These are phyloP conservation scores for Crucihimalaya himalaica DNA, from an alignment of 345 rosid genomes.

Conservation along the genomic window DNA sequence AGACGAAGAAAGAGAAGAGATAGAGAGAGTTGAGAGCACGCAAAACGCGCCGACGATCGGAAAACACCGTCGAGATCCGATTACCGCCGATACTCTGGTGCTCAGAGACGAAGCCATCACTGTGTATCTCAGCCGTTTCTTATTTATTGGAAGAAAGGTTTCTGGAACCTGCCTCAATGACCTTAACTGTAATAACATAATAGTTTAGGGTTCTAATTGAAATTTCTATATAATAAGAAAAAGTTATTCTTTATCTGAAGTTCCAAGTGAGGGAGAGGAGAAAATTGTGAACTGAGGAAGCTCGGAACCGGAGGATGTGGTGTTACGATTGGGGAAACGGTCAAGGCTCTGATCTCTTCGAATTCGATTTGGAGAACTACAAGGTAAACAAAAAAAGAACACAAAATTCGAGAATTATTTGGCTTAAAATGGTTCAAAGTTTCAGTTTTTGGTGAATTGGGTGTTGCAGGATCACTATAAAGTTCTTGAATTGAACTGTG, in stretches of 20 bases:
- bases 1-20: constrained; percentile 39
- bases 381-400: constrained; percentile 44
- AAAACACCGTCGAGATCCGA: constrained; percentile 51
- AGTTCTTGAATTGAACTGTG: constrained; percentile 74
- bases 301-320: constrained; percentile 32
- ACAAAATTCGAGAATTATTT: background rate
- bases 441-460: background rate
- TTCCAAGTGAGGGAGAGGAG: constrained; percentile 11
- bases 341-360: constrained; percentile 53
- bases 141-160: background rate
- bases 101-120: constrained; percentile 44
- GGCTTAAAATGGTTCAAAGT: background rate
- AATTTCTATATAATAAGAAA: background rate
- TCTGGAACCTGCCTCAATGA: constrained; percentile 27
- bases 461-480: constrained; percentile 78
- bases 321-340: constrained; percentile 36
- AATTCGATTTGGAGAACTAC: constrained; percentile 71
- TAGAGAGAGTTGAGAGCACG: constrained; percentile 53
- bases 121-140: background rate
- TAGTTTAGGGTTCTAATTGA: background rate
- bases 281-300: constrained; percentile 12
- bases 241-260: background rate
- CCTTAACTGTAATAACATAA: background rate
- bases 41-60: constrained; percentile 74
- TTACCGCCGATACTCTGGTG: constrained; percentile 33